These are phyloP conservation scores for Sphagnum tenellum DNA, from an alignment of 225 moss, liverwort and hornwort genomes.

Conservation along the genomic window DNA sequence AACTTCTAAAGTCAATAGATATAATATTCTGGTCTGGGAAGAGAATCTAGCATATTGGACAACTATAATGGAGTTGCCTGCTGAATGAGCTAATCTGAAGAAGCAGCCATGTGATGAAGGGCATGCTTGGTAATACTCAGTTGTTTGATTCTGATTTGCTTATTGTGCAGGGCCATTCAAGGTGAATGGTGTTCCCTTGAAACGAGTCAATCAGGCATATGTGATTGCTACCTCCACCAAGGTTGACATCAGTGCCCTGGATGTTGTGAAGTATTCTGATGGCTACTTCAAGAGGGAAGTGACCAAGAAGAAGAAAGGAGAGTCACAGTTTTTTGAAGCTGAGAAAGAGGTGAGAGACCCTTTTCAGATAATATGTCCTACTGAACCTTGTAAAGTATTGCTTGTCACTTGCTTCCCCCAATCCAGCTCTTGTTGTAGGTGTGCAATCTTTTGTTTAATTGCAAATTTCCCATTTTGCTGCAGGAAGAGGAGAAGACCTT, in stretches of 20 bases:
- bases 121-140: no score
- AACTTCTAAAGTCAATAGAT: no score
- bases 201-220: conserved; percentile 65
- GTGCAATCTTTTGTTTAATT: background rate
- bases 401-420: background rate
- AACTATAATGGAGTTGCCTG: no score
- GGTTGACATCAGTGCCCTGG: conserved; percentile 41
- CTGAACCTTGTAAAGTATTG: background rate
- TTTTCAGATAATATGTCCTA: no score
- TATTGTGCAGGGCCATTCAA: conserved; percentile 50
- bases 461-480: background rate
- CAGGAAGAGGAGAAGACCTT: conserved; percentile 9
- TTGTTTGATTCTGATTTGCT: background rate
- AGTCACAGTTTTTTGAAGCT: conserved; percentile 70
- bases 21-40: no score
- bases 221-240: conserved; percentile 64
- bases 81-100: no score
- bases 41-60: no score
- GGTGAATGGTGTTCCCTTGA: conserved; percentile 59
- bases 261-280: conserved; percentile 42
- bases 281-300: conserved; percentile 58
- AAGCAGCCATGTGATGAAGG: no score
- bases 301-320: conserved; percentile 75
- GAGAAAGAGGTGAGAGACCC: conserved; percentile 46
- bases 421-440: background rate